A percentile compares a stretch with the other conserved stretches of the same genome.
phyloP scores from a whole-genome alignment of 73 alveolate species.

The Loxodes magnus region DNA sequence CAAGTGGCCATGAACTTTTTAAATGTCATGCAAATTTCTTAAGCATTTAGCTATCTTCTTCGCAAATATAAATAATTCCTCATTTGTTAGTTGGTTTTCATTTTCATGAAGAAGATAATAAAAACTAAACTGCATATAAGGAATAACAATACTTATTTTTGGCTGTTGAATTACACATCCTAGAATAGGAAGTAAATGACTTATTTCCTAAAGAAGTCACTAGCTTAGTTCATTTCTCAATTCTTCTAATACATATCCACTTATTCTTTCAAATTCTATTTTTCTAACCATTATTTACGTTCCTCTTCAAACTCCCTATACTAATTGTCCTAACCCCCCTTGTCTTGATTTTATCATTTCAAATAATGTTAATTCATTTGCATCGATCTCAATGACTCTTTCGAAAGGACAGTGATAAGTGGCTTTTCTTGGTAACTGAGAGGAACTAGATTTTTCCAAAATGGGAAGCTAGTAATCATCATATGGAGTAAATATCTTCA shows the following conservation, averaged over 20 bases:
- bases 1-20: conserved; percentile 13
- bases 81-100: neutral
- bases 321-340: no score
- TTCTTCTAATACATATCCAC: conserved; percentile 11
- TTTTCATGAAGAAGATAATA: conserved; percentile 4
- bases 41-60: neutral
- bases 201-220: neutral
- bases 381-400: no score
- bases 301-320: neutral
- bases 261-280: neutral
- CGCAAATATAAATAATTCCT: neutral
- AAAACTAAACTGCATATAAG: neutral
- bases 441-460: no score
- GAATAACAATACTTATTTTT: neutral
- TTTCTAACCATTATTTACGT: neutral
- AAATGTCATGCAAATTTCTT: neutral
- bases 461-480: no score
- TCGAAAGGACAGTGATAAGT: no score
- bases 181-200: conserved; percentile 2
- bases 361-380: no score
- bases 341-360: no score
- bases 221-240: neutral
- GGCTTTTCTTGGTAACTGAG: no score
- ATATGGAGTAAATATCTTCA: no score
- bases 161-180: conserved; percentile 2